Evolutionary conservation across 2,329 filamentous ascomycete genomes (phyloP), one percentile per base, ranked within the genome.

Genomic region (Emmonsiellopsis sp.): DNA sequence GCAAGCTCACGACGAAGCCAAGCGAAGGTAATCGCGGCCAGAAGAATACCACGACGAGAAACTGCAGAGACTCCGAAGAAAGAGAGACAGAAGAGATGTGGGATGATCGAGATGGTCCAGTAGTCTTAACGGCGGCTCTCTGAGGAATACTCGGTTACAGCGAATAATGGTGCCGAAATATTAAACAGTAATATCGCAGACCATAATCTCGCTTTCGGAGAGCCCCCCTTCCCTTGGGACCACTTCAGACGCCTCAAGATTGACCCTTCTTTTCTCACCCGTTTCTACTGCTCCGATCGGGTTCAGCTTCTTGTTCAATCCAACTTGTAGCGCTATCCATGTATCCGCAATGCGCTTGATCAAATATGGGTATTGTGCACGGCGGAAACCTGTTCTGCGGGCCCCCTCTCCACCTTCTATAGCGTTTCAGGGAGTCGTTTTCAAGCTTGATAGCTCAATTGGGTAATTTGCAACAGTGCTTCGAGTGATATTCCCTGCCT

Each of bases 1-100:
- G 20, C 47, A 16, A 49, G 47, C 3, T 49, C 16, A 38, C 34
- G 11, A 40, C 47, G 16, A 31, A 57, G 57, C 60, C 55, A 40
- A 57, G 58, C 60, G 56, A 42, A 60, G 57, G 57, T 31, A 57
- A 54, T 49, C 55, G 51, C 15, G 20, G n/a, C 15, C 11, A 38
- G 40, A 43, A 43, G 7, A 15, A 50, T n/a, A 34, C 9, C 11
- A 2, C 13, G 37, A 31, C 5, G 37, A 34, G 26, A 9, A 44
- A 44, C n/a, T 44, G 15, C 9, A 44, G 34, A 32, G 13, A 11
- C 5, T 20, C 15, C 6, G 47, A 26, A 38, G 30, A 35, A 44
- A 43, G 8, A 40, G 3, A 40, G 13, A 31, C 3, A n/a, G 11
- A 51, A 51, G 49, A 51, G 49, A 34, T 32, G 31, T 13, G 40